phyloP scores from a whole-genome alignment of 495 filamentous ascomycete species.

The Penicillium samsonianum region DNA sequence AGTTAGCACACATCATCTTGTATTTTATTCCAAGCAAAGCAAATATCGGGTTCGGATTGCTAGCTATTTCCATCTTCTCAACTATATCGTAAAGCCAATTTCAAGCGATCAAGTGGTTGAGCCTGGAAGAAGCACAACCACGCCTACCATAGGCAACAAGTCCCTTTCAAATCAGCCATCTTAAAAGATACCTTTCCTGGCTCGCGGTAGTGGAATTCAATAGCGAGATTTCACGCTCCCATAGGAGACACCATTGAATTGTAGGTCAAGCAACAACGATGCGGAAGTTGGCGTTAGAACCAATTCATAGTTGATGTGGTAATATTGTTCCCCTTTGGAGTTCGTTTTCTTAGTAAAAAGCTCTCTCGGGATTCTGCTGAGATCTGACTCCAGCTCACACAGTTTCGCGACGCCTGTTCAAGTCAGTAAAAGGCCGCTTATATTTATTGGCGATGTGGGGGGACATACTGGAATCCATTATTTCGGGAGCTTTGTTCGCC shows the following conservation, averaged over 20 bases:
- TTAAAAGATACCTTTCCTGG: not conserved
- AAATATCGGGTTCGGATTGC: not conserved
- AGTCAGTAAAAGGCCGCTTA: not conserved
- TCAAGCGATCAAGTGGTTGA: not conserved
- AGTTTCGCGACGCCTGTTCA: slow-evolving; percentile 16
- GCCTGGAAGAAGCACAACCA: not conserved
- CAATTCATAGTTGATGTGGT: slow-evolving; percentile 17
- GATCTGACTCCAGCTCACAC: slow-evolving; percentile 27
- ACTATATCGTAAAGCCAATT: not conserved
- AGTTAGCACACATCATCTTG: too few species aligned
- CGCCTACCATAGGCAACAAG: not conserved
- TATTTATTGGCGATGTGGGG: too few species aligned
- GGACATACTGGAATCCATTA: not conserved
- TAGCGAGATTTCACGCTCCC: slow-evolving; percentile 20
- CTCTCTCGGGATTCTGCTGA: slow-evolving; percentile 24
- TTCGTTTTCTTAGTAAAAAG: slow-evolving; percentile 25
- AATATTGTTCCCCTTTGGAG: slow-evolving; percentile 25
- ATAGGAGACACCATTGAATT: slow-evolving; percentile 33
- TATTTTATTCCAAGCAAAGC: too few species aligned
- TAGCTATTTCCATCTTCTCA: not conserved
- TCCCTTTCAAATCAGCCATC: not conserved
- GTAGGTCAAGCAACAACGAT: slow-evolving; percentile 28
- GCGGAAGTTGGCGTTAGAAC: slow-evolving; percentile 30
- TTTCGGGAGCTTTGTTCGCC: not conserved
- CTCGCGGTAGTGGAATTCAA: not conserved